These are phyloP conservation scores for Candida morakotiae DNA, from an alignment of 805 yeast genomes.

Conservation along the genomic window DNA sequence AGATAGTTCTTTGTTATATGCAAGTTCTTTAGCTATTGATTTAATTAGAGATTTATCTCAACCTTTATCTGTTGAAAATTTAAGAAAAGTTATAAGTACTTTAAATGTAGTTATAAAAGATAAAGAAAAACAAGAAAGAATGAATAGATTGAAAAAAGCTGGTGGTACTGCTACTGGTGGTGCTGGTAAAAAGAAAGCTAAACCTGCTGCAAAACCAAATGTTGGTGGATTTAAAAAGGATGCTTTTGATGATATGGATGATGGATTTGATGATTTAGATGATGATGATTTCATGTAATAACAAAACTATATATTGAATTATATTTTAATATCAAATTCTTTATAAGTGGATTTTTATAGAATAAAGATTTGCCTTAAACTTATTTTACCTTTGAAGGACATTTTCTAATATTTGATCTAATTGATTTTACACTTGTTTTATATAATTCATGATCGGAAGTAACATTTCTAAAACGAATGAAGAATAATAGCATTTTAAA, in stretches of 20 bases:
- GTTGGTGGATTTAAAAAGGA: conserved; percentile 60
- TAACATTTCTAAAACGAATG: no score
- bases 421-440: no score
- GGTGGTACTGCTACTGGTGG: conserved; percentile 90
- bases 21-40: conserved; percentile 76
- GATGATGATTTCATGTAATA: conserved; percentile 80
- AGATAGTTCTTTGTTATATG: conserved; percentile 61
- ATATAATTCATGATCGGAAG: no score
- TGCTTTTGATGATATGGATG: conserved; percentile 50
- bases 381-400: no score
- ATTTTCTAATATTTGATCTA: no score
- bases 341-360: no score
- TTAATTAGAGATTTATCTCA: conserved; percentile 78
- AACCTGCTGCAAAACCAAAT: conserved; percentile 65
- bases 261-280: conserved; percentile 55
- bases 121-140: conserved; percentile 87
- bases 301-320: not conserved
- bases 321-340: no score
- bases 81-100: conserved; percentile 82
- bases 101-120: conserved; percentile 77
- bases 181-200: conserved; percentile 93
- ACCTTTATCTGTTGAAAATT: conserved; percentile 78
- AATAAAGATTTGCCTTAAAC: no score
- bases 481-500: no score
- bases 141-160: conserved; percentile 71